Evolutionary conservation across 2,329 filamentous ascomycete genomes (phyloP), one percentile per base, ranked within the genome.

Genomic region (Sclerotinia trifoliorum): DNA sequence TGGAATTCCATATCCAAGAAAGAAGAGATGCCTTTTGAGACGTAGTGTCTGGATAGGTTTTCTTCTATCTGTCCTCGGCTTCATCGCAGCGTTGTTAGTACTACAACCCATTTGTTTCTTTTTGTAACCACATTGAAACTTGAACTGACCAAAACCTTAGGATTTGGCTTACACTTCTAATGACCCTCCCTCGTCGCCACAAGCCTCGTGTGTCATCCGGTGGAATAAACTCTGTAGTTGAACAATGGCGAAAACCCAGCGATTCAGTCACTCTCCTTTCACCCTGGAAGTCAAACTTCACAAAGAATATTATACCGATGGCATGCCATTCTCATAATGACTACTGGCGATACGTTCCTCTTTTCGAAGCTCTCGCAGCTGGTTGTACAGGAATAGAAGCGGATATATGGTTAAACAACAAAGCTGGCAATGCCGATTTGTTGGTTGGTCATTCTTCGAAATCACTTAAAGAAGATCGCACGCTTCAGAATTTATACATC

Each of bases 341-440:
- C 71, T 88, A 88, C 74, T 82, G 81, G 80, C 78, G 80, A 68
- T 77, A 78, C 56, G 74, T 81, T 1, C 81, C 81, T 46, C 79
- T 82, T 55, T 83, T 81, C 49, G 80, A 80, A 7, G 87, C 84
- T 17, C 78, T 90, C 35, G 82, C 83, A 6, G 81, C 84, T 58
- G 87, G 88, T 6, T 85, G 85, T 54, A 81, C 84, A 5, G 83
- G 82, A 3, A 83, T 85, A 2, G 86, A 89, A 78, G 86, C 85
- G 3, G 86, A 89, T 76, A 85, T 88, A 35, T 88, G 85, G 84
- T 77, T 88, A 49, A 81, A 83, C 65, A 83, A 87, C 67, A 82
- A 77, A 46, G 84, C 82, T 7, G 17, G 39, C 8, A 65, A 68
- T 2, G 11, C 32, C 1, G 71, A 73, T 19, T 79, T 88, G 21